phyloP scores from a whole-genome alignment of 345 rosid species.

The Rhizophora mangle region DNA sequence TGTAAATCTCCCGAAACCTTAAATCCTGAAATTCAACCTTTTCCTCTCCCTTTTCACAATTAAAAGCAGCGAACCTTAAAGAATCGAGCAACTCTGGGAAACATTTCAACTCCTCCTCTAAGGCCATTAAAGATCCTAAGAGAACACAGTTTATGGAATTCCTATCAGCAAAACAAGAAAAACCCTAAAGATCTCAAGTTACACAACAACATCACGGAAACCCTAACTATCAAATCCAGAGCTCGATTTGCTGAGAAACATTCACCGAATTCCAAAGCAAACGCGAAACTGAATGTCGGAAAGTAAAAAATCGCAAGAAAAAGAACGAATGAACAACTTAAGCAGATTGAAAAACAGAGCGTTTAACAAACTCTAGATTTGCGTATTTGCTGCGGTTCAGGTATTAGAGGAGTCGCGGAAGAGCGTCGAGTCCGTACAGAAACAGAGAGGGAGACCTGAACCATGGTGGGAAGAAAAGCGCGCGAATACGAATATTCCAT shows the following conservation, averaged over 20 bases:
- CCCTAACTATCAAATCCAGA: conserved; percentile 18
- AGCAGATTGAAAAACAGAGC: not conserved
- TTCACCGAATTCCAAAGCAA: conserved; percentile 12
- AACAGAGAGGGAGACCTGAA: conserved; percentile 42
- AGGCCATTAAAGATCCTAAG: not conserved
- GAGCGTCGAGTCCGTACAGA: conserved; percentile 49
- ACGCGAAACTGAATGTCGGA: not conserved
- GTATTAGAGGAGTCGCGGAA: conserved; percentile 35
- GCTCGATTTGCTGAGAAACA: not conserved
- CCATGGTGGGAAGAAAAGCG: conserved; percentile 36
- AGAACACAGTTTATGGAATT: too few species aligned
- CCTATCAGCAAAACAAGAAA: not conserved
- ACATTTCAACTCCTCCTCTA: conserved; percentile 1
- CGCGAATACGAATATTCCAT: conserved; percentile 51
- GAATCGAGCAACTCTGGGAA: conserved; percentile 12
- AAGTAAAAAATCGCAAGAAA: conserved; percentile 5
- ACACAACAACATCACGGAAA: conserved; percentile 19
- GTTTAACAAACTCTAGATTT: conserved; percentile 24
- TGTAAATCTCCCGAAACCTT: not conserved
- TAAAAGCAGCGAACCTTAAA: conserved; percentile 14
- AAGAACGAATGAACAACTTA: conserved; percentile 6
- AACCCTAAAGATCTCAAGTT: conserved; percentile 25
- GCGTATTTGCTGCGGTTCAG: conserved; percentile 56
- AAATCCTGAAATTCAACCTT: not conserved
- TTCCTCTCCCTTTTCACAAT: not conserved